phyloP scores from a whole-genome alignment of 208 protist genomes.

The Crithidia bombi region DNA sequence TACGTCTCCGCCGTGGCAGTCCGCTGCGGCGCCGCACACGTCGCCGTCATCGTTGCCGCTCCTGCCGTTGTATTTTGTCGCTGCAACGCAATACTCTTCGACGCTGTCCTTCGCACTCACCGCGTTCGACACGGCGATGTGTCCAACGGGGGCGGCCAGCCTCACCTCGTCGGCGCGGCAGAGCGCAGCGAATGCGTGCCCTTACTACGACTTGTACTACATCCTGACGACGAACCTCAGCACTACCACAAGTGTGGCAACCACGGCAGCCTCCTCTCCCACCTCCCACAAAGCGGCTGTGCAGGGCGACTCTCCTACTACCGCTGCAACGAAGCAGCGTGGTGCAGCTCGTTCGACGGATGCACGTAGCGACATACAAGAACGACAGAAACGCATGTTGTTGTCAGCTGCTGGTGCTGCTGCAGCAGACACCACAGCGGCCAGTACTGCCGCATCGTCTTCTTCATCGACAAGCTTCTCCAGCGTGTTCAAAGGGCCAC shows the following conservation, averaged over 20 bases:
- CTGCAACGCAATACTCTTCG: not conserved
- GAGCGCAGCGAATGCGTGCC: not conserved
- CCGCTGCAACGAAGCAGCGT: not conserved
- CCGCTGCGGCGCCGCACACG: too few species aligned
- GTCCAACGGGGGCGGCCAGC: not conserved
- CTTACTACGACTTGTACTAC: slow-evolving; percentile 15
- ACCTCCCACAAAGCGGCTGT: too few species aligned
- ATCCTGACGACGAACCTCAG: not conserved
- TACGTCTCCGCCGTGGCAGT: too few species aligned
- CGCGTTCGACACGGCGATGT: not conserved
- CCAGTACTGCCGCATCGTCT: too few species aligned
- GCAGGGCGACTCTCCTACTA: too few species aligned
- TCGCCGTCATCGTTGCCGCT: not conserved
- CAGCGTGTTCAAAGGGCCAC: slow-evolving; percentile 16
- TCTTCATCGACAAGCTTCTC: not conserved
- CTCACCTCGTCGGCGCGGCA: not conserved
- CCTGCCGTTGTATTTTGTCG: slow-evolving; percentile 11
- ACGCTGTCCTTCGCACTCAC: not conserved
- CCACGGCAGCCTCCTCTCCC: not conserved
- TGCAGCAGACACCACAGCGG: not conserved
- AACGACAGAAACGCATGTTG: too few species aligned
- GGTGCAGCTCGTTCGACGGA: too few species aligned
- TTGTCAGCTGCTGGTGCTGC: not conserved
- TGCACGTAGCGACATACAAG: too few species aligned
- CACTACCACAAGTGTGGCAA: not conserved